Percentiles rank a stretch among this genome's conserved stretches.
phyloP scores from a whole-genome alignment of 169 alveolate species.

The Eimeria mitis region DNA sequence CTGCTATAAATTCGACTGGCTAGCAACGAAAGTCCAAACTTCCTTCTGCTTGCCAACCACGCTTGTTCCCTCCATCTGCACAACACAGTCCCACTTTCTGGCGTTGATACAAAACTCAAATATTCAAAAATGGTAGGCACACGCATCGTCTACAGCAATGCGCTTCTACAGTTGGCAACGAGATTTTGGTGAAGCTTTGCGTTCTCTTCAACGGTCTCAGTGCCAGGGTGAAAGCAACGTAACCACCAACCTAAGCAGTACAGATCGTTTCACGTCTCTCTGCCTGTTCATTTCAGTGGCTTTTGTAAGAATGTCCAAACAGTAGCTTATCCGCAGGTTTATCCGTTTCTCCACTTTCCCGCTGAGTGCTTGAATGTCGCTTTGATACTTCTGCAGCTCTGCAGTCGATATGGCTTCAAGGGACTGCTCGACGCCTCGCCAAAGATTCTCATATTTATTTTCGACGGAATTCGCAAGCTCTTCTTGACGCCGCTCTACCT shows the following conservation, averaged over 20 bases:
- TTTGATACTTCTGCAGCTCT: conserved; percentile 39
- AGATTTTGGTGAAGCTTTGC: neutral
- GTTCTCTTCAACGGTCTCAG: neutral
- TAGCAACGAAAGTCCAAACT: conserved; percentile 14
- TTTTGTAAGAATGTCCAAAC: conserved; percentile 46
- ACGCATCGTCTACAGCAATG: neutral
- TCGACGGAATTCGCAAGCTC: conserved; percentile 39
- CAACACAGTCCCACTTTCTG: neutral
- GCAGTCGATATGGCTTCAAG: conserved; percentile 31
- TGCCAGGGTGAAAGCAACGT: too few species aligned
- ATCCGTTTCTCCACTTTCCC: conserved; percentile 37
- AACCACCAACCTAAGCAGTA: conserved; percentile 67
- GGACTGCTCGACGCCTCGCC: conserved; percentile 26
- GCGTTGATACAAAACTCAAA: neutral
- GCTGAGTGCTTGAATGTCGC: conserved; percentile 20
- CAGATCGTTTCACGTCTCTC: conserved; percentile 27
- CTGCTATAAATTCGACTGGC: conserved; percentile 10
- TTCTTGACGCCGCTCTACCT: conserved; percentile 49
- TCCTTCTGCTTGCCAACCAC: conserved; percentile 49
- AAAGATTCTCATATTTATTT: conserved; percentile 42
- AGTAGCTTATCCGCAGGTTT: conserved; percentile 42
- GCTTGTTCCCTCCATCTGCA: conserved; percentile 64
- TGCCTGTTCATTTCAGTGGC: conserved; percentile 20
- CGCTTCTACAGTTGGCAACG: neutral
- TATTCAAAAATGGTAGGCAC: neutral